These are phyloP conservation scores for Eucalyptus cloeziana DNA, from an alignment of 345 rosid species.

Conservation along the genomic window DNA sequence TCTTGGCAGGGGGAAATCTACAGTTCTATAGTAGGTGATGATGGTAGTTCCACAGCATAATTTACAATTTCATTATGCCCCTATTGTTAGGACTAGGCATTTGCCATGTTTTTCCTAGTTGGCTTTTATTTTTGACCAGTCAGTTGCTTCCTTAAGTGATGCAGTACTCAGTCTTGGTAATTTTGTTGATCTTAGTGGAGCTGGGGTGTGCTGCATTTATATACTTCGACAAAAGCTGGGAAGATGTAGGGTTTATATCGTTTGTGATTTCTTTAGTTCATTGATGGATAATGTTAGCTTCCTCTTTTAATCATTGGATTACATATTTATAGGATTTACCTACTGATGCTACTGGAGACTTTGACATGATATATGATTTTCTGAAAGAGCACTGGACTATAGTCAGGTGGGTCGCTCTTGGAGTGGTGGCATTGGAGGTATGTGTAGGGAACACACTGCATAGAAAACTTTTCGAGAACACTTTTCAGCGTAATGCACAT, in stretches of 20 bases:
- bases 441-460: not conserved
- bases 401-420: slow-evolving; percentile 90
- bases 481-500: not conserved
- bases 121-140: not conserved
- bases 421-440: slow-evolving; percentile 78
- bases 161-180: slow-evolving; percentile 65
- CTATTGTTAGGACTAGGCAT: not conserved
- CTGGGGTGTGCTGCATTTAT: slow-evolving; percentile 82
- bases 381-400: slow-evolving; percentile 76
- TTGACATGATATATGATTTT: slow-evolving; percentile 53
- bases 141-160: slow-evolving; percentile 46
- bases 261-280: not conserved
- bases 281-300: not conserved
- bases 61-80: not conserved
- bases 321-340: slow-evolving; percentile 56
- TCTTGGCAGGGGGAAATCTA: not conserved
- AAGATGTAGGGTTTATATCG: slow-evolving; percentile 36
- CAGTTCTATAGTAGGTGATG: not conserved
- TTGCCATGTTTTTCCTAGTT: not conserved
- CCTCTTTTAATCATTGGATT: not conserved
- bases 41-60: not conserved
- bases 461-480: not conserved
- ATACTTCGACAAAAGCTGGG: slow-evolving; percentile 84
- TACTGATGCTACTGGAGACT: slow-evolving; percentile 69
- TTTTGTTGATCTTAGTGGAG: slow-evolving; percentile 81